A percentile compares a stretch with the other conserved stretches of the same genome.
Evolutionary conservation across 345 rosid species (phyloP).

Genomic region (Rhodamnia rubescens): DNA sequence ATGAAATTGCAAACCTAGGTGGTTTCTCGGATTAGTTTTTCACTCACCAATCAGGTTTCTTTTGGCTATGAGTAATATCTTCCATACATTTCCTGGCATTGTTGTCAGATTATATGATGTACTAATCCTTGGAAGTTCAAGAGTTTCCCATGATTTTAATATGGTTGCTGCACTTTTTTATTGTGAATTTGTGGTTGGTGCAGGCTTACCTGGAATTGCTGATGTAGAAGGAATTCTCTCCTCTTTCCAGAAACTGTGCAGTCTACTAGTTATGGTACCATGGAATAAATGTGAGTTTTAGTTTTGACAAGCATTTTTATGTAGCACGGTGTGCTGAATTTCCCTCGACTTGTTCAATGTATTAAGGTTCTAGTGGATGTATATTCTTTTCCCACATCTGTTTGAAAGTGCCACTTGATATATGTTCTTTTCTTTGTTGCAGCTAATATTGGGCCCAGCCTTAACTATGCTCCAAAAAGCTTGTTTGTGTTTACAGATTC

Average conservation of each 20-base stretch:
- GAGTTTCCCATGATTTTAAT: neutral
- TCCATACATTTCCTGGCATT: neutral
- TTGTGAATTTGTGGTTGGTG: neutral
- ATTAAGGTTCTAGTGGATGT: neutral
- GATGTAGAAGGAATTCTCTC: constrained; percentile 50
- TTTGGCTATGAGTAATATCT: neutral
- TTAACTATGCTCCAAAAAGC: constrained; percentile 31
- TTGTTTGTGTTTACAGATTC: constrained; percentile 39
- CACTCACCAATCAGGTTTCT: neutral
- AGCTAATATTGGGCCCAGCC: constrained; percentile 52
- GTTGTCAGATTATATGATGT: neutral
- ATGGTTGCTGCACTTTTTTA: neutral
- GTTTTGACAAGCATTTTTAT: neutral
- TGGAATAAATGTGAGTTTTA: constrained; percentile 22
- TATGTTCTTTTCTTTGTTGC: neutral
- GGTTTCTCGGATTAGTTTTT: neutral
- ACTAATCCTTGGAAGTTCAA: neutral
- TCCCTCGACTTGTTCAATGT: neutral
- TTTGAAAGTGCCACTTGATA: neutral
- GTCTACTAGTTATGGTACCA: constrained; percentile 76
- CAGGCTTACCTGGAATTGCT: constrained; percentile 31
- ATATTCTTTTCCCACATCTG: neutral
- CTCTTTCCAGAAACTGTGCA: constrained; percentile 51
- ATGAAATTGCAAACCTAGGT: neutral
- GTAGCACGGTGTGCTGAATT: neutral